A percentile compares a stretch with the other conserved stretches of the same genome.
phyloP scores from a whole-genome alignment of 1,284 basidiomycete genomes.

The Gastroboletus turbinatus region DNA sequence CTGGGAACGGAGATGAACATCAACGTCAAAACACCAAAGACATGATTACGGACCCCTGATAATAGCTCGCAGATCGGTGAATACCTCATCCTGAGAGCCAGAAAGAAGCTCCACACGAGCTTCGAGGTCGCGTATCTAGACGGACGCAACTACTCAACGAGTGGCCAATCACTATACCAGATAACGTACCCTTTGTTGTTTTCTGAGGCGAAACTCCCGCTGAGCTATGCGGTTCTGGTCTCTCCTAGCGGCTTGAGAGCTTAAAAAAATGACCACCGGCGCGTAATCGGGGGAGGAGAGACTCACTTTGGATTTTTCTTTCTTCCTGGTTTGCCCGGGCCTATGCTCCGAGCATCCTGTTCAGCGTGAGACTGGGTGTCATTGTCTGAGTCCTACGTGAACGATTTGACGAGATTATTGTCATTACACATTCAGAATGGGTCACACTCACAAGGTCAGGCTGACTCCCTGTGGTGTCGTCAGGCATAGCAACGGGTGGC shows the following conservation, averaged over 20 bases:
- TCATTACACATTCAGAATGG: conserved; percentile 13
- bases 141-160: conserved; percentile 8
- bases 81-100: conserved; percentile 84
- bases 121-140: conserved; percentile 88
- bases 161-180: background rate
- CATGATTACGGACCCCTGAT: conserved; percentile 56
- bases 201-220: conserved; percentile 86
- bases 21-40: conserved; percentile 4
- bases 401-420: conserved; percentile 13
- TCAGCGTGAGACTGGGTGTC: conserved; percentile 57
- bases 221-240: conserved; percentile 94
- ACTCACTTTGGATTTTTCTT: conserved; percentile 85
- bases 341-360: conserved; percentile 32
- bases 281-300: conserved; percentile 13
- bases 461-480: conserved; percentile 31
- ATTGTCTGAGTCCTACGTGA: conserved; percentile 57
- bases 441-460: conserved; percentile 23
- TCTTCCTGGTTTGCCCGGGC: conserved; percentile 69
- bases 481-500: conserved; percentile 23
- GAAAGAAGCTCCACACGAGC: conserved; percentile 89
- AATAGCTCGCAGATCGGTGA: conserved; percentile 79
- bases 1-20: conserved; percentile 37
- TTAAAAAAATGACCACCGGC: conserved; percentile 30
- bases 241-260: conserved; percentile 80
- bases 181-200: conserved; percentile 72